phyloP scores from a whole-genome alignment of 192 early-diverging fungal species.

The Lobosporangium transversale region DNA sequence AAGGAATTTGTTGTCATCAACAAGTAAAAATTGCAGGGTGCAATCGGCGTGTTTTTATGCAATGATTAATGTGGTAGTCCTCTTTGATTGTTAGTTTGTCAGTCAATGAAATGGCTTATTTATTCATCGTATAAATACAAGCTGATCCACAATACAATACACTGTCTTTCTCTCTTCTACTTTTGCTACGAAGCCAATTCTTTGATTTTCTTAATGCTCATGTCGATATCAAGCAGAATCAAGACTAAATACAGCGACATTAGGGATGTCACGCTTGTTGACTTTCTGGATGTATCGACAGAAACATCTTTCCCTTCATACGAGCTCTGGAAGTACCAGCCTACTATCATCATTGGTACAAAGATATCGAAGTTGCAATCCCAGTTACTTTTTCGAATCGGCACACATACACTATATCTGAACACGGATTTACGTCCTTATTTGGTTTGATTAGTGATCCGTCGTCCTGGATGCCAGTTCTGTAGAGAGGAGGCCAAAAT shows the following conservation, averaged over 20 bases:
- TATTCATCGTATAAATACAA: no score
- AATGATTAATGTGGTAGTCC: background rate
- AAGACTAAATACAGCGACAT: slow-evolving; percentile 32
- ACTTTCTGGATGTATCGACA: slow-evolving; percentile 17
- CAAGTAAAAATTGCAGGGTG: background rate
- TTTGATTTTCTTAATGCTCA: background rate
- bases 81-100: background rate
- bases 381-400: no score
- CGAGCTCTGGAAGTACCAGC: slow-evolving; percentile 34
- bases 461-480: slow-evolving; percentile 62
- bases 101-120: no score
- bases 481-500: slow-evolving; percentile 59
- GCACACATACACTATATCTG: no score
- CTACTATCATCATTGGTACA: slow-evolving; percentile 41
- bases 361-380: no score
- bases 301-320: slow-evolving; percentile 16
- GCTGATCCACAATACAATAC: background rate
- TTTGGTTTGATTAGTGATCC: no score
- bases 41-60: background rate
- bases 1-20: no score
- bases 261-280: slow-evolving; percentile 19
- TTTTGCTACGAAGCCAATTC: no score
- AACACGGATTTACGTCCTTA: no score
- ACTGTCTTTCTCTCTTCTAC: background rate
- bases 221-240: background rate